These are phyloP conservation scores for Backusella westeae DNA, from an alignment of 192 early-diverging fungal species.

Conservation along the genomic window DNA sequence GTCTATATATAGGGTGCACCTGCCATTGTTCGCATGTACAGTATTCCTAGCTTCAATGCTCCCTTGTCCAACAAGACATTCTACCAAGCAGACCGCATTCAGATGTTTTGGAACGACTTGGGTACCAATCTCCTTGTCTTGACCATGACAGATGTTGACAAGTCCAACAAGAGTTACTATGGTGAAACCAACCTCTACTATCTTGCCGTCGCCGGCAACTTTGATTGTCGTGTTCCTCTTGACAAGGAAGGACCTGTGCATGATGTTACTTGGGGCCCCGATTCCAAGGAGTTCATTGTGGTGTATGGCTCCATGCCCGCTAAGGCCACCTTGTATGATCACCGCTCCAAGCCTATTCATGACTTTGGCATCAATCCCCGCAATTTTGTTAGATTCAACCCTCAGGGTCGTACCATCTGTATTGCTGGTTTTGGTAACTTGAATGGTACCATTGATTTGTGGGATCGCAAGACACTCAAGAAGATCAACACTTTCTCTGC, in stretches of 20 bases:
- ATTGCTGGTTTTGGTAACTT: slow-evolving; percentile 97
- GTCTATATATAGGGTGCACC: slow-evolving; percentile 55
- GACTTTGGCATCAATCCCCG: slow-evolving; percentile 87
- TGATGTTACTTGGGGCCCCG: slow-evolving; percentile 93
- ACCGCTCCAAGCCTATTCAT: slow-evolving; percentile 77
- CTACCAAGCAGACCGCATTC: slow-evolving; percentile 89
- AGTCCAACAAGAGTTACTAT: slow-evolving; percentile 94
- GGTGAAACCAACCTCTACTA: slow-evolving; percentile 95
- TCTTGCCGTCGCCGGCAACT: slow-evolving; percentile 86
- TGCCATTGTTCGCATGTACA: slow-evolving; percentile 85
- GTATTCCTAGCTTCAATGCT: slow-evolving; percentile 67
- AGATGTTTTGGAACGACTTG: slow-evolving; percentile 91
- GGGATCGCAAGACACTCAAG: slow-evolving; percentile 86
- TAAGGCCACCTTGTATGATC: slow-evolving; percentile 91
- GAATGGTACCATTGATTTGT: slow-evolving; percentile 89
- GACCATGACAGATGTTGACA: slow-evolving; percentile 95
- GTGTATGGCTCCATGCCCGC: slow-evolving; percentile 94
- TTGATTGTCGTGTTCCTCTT: slow-evolving; percentile 84
- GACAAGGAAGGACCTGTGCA: slow-evolving; percentile 92
- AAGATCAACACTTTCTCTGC: slow-evolving; percentile 81
- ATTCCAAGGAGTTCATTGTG: slow-evolving; percentile 97
- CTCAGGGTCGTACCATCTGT: slow-evolving; percentile 85
- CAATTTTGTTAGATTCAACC: slow-evolving; percentile 87
- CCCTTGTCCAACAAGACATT: slow-evolving; percentile 90
- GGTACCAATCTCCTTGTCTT: slow-evolving; percentile 87